Base-by-base conservation (phyloP, 148 eudicot species). In the Persicaria maculosa region DNA sequence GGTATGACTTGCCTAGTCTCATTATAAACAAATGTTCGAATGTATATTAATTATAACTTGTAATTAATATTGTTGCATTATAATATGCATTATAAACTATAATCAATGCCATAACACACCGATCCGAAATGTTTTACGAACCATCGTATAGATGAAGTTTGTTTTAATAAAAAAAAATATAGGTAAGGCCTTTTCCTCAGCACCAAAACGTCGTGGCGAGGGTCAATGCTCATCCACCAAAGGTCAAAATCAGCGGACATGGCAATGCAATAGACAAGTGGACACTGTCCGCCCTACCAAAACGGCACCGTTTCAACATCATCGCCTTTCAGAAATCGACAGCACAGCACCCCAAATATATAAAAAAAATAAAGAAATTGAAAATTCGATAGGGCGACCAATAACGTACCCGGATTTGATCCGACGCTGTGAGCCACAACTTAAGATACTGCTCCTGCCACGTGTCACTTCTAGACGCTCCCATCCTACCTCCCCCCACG, bases 401-500 rank as follows among this genome's bases (percentile, higher is more conserved):
- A 71, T 71, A 17, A 17, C 54, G 54, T 46, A 9, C 22, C 73
- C 16, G 36, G 40, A 47, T 71, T 71, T 71, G 73, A 71, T 71
- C 53, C 53, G 54, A 31, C 53, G 73, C 6, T 71, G 2, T 71
- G 10, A 71, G 73, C 73, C 73, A 71, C 73, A 46, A 17, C n/a
- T 71, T 71, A 9, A 71, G 73, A 71, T 71, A 71, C 73, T 46
- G 53, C 54, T 46, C 2, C 15, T 16, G 25, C 11, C 73, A 71
- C 73, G 73, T 71, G 73, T 71, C 73, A 47, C 31, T 71, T 22
- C 54, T 52, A 47, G 73, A 40, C 54, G 19, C 73, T 71, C 25
- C 73, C 50, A n/a, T 4, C 7, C 47, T 25, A 43, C 25, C 9
- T 58, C 65, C 31, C 17, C 50, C 25, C 22, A 68, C 22, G 50